Base-by-base conservation (phyloP, 179 eudicot genomes). In the Amaranthus tricolor region DNA sequence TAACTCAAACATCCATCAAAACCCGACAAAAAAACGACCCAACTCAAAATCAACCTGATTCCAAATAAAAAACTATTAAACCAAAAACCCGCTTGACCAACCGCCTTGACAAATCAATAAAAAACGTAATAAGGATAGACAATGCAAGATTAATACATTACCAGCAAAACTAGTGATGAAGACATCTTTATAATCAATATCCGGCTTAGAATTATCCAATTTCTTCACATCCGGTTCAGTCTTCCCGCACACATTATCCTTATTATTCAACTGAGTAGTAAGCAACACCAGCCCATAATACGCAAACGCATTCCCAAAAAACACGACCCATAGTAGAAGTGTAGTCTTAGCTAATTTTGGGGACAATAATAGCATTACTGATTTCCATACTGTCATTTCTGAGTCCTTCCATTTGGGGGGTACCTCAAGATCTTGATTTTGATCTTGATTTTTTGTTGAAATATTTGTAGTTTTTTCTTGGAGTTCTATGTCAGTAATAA, bases 161-260 rank as follows among this genome's bases (percentile, higher is more conserved):
- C 96, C 96, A 77, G 96, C 96, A 74, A 91, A 88, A 83, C 87
- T 88, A 52, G 94, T 87, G 85, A 93, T 88, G 76, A 93, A 91
- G 71, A 89, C 82, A 72, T 93, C 87, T 57, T 58, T 81, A 66
- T 93, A 93, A 83, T 71, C 81, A 69, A 86, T 80, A 52, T 70
- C 81, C 48, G 78, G 55, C 9, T 49, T 74, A 19, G 86, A 64
- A 6, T 66, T 48, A 5, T 74, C 74, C 0, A 83, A 53, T 19
- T 56, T 66, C 62, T 9, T 20, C 40, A 31, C 40, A 19, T 66
- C 70, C 1, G 54, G 61, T 11, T 48, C 47, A 49, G 71, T 2
- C 6, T 14, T 24, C 2, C 47, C 56, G 75, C 92, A 84, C 31
- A 76, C 75, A 76, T 68, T 82, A 40, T 82, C 82, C 49, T 84